These are phyloP conservation scores for Verticillium isaacii DNA, from an alignment of 2,329 filamentous ascomycete species.

Conservation along the genomic window DNA sequence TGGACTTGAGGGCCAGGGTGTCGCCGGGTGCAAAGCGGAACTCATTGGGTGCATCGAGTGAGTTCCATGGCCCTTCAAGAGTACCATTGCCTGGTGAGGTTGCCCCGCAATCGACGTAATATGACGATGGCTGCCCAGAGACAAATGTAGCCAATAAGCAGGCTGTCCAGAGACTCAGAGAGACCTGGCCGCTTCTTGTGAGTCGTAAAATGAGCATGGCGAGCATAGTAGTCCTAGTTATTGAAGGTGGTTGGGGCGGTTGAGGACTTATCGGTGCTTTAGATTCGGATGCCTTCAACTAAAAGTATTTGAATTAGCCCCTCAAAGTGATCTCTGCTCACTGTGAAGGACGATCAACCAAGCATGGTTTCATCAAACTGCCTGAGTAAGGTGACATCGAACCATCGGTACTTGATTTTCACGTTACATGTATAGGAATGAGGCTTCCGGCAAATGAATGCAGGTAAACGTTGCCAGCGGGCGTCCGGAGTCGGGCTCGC, in stretches of 20 bases:
- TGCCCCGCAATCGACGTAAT: slow-evolving; percentile 16
- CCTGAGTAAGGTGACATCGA: not conserved
- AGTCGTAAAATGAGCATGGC: not conserved
- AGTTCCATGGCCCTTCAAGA: slow-evolving; percentile 11
- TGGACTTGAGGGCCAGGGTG: slow-evolving; percentile 13
- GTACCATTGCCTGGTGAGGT: slow-evolving; percentile 10
- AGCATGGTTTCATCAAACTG: no score
- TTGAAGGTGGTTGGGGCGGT: not conserved
- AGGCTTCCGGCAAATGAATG: not conserved
- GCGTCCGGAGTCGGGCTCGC: not conserved
- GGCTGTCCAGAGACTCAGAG: not conserved
- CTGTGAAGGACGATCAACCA: not conserved
- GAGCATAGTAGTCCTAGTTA: not conserved
- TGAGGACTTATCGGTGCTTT: not conserved
- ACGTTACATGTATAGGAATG: not conserved
- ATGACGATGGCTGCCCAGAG: not conserved
- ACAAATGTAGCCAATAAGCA: not conserved
- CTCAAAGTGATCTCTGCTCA: not conserved
- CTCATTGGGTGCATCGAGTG: slow-evolving; percentile 13
- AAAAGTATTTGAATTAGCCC: not conserved
- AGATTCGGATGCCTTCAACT: not conserved
- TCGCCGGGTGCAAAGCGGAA: slow-evolving; percentile 13
- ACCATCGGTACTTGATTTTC: not conserved
- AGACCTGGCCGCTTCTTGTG: not conserved
- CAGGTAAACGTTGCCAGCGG: not conserved